phyloP scores from a whole-genome alignment of 768 basidiomycete species.

The Russula abietina region DNA sequence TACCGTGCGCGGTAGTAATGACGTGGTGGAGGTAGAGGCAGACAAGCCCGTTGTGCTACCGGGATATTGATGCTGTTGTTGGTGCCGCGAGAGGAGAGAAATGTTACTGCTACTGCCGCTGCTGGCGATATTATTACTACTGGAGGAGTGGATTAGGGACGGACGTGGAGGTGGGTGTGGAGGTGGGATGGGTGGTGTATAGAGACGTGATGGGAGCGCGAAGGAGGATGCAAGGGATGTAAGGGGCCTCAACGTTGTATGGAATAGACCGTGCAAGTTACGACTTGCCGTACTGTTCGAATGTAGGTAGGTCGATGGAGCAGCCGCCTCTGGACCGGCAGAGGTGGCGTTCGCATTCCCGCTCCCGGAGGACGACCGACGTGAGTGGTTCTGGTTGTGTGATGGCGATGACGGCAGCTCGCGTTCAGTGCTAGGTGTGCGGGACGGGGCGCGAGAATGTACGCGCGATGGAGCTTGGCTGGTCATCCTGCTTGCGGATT shows the following conservation, averaged over 20 bases:
- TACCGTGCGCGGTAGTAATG: conserved; percentile 19
- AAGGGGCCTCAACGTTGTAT: conserved; percentile 59
- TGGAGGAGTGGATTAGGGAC: background rate
- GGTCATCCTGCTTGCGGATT: conserved; percentile 29
- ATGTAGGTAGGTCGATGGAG: conserved; percentile 46
- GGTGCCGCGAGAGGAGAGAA: background rate
- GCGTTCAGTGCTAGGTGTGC: conserved; percentile 47
- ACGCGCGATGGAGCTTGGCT: conserved; percentile 30
- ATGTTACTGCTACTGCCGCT: background rate
- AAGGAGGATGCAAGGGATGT: conserved; percentile 42
- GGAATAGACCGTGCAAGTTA: conserved; percentile 46
- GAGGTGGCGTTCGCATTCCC: conserved; percentile 9
- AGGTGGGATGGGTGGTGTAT: conserved; percentile 12
- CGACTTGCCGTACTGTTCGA: conserved; percentile 44
- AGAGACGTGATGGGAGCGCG: conserved; percentile 31
- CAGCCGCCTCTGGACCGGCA: background rate
- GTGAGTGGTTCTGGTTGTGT: conserved; percentile 7
- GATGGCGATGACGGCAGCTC: conserved; percentile 31
- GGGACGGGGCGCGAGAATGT: conserved; percentile 41
- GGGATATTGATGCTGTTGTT: conserved; percentile 5
- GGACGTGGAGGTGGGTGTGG: background rate
- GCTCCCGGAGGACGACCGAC: conserved; percentile 27
- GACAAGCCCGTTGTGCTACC: background rate
- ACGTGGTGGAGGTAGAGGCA: conserved; percentile 15
- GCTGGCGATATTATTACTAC: background rate